These are phyloP conservation scores for Hansenula anomala DNA, from an alignment of 1,139 yeast species.

Conservation along the genomic window DNA sequence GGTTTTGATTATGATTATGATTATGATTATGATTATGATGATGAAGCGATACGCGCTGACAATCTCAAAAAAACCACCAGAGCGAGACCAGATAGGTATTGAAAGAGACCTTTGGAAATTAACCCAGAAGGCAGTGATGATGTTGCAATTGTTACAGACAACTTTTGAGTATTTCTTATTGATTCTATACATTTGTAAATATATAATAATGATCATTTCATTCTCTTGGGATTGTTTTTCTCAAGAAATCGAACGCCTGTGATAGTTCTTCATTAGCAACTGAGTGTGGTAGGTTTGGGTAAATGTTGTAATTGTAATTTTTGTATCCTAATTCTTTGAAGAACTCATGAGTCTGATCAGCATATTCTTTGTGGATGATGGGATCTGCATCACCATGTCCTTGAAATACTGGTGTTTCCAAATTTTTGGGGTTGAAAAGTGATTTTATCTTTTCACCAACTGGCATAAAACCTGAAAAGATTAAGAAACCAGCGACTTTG, in stretches of 20 bases:
- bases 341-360: conserved; percentile 42
- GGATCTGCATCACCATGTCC: conserved; percentile 87
- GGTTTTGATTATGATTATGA: too few species aligned
- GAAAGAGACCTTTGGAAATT: too few species aligned
- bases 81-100: too few species aligned
- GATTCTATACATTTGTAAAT: too few species aligned
- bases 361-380: conserved; percentile 48
- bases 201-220: too few species aligned
- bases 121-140: too few species aligned
- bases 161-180: too few species aligned
- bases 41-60: too few species aligned
- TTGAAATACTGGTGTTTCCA: conserved; percentile 72
- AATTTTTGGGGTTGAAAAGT: conserved; percentile 35
- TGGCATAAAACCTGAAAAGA: conserved; percentile 77
- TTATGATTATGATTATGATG: too few species aligned
- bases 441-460: conserved; percentile 37
- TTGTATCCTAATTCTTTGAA: conserved; percentile 46
- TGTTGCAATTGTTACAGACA: too few species aligned
- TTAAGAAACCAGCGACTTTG: conserved; percentile 74
- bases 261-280: conserved; percentile 15
- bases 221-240: conserved; percentile 8
- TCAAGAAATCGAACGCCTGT: conserved; percentile 10
- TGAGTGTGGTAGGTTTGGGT: conserved; percentile 27
- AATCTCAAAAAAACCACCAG: too few species aligned
- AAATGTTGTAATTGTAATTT: conserved; percentile 51